A percentile compares a stretch with the other conserved stretches of the same genome.
These are phyloP conservation scores for Scalesia atractyloides DNA, from an alignment of 129 eudicot species.

Conservation along the genomic window DNA sequence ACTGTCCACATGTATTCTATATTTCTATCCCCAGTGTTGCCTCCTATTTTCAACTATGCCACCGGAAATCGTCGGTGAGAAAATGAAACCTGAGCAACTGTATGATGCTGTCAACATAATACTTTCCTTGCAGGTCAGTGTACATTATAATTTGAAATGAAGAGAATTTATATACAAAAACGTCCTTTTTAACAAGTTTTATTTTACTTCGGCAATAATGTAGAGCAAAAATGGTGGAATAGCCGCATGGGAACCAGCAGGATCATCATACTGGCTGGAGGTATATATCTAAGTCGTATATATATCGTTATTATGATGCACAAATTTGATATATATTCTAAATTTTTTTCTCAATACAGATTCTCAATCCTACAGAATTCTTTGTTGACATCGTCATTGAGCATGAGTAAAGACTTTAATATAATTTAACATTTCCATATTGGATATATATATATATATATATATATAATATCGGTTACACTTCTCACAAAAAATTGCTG, in stretches of 20 bases:
- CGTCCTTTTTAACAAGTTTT: background rate
- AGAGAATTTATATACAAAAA: background rate
- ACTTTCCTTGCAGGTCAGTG: conserved; percentile 72
- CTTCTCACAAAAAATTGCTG: conserved; percentile 1
- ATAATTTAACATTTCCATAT: conserved; percentile 4
- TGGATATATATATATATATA: too few relatives aligned
- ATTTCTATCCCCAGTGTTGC: conserved; percentile 50
- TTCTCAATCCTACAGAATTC: conserved; percentile 86
- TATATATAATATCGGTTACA: background rate
- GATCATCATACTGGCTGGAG: conserved; percentile 66
- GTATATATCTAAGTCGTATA: conserved; percentile 26
- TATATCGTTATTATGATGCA: background rate
- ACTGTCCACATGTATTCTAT: background rate
- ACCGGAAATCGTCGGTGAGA: conserved; percentile 72
- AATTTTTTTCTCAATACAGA: conserved; percentile 39
- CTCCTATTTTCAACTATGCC: conserved; percentile 77
- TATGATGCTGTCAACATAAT: conserved; percentile 71
- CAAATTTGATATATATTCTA: background rate
- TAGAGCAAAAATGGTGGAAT: conserved; percentile 86
- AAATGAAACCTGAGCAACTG: conserved; percentile 56
- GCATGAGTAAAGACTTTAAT: conserved; percentile 52
- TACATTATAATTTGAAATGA: background rate
- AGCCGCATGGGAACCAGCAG: conserved; percentile 80
- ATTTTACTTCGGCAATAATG: background rate
- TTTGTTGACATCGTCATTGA: conserved; percentile 82